phyloP scores from a whole-genome alignment of 768 basidiomycete genomes.

The Boletus reticulatus region DNA sequence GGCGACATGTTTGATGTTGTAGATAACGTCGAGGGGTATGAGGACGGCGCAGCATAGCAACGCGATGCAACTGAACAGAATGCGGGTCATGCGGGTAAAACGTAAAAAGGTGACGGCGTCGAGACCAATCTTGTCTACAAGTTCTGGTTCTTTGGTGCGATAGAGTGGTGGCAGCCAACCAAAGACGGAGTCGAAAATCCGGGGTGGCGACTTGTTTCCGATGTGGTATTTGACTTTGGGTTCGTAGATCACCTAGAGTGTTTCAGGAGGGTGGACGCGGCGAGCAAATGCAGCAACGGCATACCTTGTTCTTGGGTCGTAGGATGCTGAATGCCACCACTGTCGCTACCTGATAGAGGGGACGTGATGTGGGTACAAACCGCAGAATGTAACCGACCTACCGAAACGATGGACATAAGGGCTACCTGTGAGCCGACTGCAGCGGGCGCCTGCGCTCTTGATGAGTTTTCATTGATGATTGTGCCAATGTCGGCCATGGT shows the following conservation, averaged over 20 bases:
- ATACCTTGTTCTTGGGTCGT: slow-evolving; percentile 86
- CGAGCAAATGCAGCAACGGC: slow-evolving; percentile 1
- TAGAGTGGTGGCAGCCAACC: slow-evolving; percentile 90
- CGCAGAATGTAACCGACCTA: slow-evolving; percentile 36
- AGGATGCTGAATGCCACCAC: slow-evolving; percentile 78
- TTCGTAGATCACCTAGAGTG: slow-evolving; percentile 78
- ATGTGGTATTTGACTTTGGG: slow-evolving; percentile 92
- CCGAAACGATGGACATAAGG: slow-evolving; percentile 72
- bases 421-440: slow-evolving; percentile 78
- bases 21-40: slow-evolving; percentile 83
- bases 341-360: slow-evolving; percentile 51
- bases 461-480: slow-evolving; percentile 33
- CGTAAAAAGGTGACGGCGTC: slow-evolving; percentile 93
- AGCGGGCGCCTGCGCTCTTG: slow-evolving; percentile 72
- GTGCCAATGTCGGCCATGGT: slow-evolving; percentile 33
- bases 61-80: slow-evolving; percentile 65
- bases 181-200: slow-evolving; percentile 77
- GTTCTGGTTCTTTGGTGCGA: slow-evolving; percentile 82
- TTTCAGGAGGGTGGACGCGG: not conserved
- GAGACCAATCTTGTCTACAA: slow-evolving; percentile 84
- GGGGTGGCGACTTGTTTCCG: slow-evolving; percentile 73
- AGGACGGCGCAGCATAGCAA: slow-evolving; percentile 67
- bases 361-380: slow-evolving; percentile 1
- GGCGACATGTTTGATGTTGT: slow-evolving; percentile 70
- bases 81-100: slow-evolving; percentile 83